Base-by-base conservation (phyloP, 169 alveolate genomes). In the Eimeria acervulina region DNA sequence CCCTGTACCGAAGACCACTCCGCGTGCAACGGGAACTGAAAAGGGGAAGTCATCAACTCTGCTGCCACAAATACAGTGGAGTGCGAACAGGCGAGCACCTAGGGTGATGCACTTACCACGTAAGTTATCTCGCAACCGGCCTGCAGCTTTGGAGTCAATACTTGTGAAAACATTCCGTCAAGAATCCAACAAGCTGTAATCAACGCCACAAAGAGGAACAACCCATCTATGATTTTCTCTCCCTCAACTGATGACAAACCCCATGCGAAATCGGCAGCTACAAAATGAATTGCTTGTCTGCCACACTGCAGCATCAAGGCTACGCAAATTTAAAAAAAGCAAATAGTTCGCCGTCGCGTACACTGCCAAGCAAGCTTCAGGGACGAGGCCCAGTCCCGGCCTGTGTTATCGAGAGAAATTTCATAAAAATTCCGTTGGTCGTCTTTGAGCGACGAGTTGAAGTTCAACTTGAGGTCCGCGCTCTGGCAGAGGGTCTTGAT, bases 71-170 rank as follows among this genome's bases (percentile, higher is more conserved):
- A 13, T 8, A 23, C 44, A 68, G 78, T 68, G 44, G 10, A 31
- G 23, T 31, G 44, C 44, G 31, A 21, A 21, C 1, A n/a, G 26
- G n/a, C 21, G 19, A 21, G 28, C 8, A 1, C 21, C 68, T 17
- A 59, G 55, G 87, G 90, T 23, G 47, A 12, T 74, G 68, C 52
- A 81, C 97, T 80, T 63, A 88, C 97, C 70, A 98, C 98, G 95
- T 97, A 98, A 8, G 99, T 98, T 84, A 98, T 94, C 85, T 98
- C 99, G 28, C 98, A 98, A 26, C 99, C 99, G 31, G 98, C 96
- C 78, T 98, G 98, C 59, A 98, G 96, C 68, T 95, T 96, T 33
- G 97, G 98, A 21, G 98, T 94, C 38, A 98, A 90, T 94, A 98
- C 97, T 78, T 98, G 99, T 5, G 99, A 97, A 95, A 97, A 98